Percentiles rank a stretch among this genome's conserved stretches.
Conservation (phyloP, 2,329 filamentous ascomycete species). For the Penicillium oxalicum region DNA sequence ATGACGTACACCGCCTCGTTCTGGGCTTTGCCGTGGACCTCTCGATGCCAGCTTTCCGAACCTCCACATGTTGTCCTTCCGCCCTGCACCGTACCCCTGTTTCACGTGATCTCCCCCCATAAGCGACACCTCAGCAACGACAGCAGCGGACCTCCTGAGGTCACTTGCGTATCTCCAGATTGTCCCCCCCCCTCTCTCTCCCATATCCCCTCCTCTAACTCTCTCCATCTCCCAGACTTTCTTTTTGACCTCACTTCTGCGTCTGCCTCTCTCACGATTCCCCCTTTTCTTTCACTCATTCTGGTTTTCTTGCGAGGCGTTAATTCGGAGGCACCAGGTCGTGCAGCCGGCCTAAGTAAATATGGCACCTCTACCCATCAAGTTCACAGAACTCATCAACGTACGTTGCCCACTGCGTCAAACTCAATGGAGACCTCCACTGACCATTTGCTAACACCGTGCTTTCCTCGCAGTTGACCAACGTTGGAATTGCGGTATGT, state of each 20-base stretch:
- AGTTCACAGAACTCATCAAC: conserved; percentile 87
- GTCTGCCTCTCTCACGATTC: neutral
- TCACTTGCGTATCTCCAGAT: conserved; percentile 33
- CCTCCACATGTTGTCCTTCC: neutral
- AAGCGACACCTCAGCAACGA: conserved; percentile 40
- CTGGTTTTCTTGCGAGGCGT: conserved; percentile 34
- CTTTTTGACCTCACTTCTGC: conserved; percentile 16
- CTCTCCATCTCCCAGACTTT: conserved; percentile 13
- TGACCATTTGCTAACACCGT: conserved; percentile 20
- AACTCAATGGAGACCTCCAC: neutral
- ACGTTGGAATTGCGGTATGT: conserved; percentile 50
- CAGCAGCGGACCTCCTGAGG: conserved; percentile 37
- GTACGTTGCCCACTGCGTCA: conserved; percentile 46
- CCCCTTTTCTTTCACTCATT: conserved; percentile 14
- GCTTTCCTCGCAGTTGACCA: conserved; percentile 43
- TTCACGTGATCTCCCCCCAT: conserved; percentile 30
- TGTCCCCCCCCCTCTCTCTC: conserved; percentile 16
- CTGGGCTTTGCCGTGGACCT: neutral
- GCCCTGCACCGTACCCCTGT: conserved; percentile 13
- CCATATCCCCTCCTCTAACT: conserved; percentile 4
- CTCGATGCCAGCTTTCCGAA: neutral
- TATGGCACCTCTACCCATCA: conserved; percentile 71
- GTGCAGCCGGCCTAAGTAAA: conserved; percentile 39
- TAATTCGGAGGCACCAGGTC: conserved; percentile 39
- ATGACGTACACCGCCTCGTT: conserved; percentile 2